A percentile compares a stretch with the other conserved stretches of the same genome.
phyloP scores from a whole-genome alignment of 177 flowering plant genomes.

The Telopea speciosissima region DNA sequence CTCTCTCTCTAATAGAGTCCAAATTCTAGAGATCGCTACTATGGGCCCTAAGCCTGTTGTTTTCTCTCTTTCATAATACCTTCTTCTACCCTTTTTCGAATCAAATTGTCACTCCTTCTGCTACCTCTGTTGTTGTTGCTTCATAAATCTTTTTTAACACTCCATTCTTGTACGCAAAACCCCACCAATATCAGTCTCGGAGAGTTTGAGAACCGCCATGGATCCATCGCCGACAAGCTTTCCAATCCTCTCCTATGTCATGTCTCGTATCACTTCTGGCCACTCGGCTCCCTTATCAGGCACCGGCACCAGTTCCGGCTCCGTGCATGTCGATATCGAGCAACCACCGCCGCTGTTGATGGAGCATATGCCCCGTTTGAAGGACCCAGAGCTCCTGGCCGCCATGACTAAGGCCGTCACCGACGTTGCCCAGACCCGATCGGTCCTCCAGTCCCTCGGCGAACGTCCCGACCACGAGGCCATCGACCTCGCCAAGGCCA shows the following conservation, averaged over 20 bases:
- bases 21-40: too few species aligned
- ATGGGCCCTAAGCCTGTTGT: too few species aligned
- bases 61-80: too few species aligned
- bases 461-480: constrained; percentile 82
- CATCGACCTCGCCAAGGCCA: constrained; percentile 57
- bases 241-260: constrained; percentile 79
- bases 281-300: constrained; percentile 20
- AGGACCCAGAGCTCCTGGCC: constrained; percentile 39
- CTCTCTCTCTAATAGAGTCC: too few species aligned
- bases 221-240: constrained; percentile 69
- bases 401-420: constrained; percentile 58
- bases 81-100: too few species aligned
- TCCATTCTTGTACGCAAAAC: too few species aligned
- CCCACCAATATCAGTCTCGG: too few species aligned
- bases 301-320: constrained; percentile 2
- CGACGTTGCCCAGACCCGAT: constrained; percentile 66
- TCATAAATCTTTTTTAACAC: too few species aligned
- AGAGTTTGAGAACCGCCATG: constrained; percentile 26
- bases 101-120: too few species aligned
- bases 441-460: constrained; percentile 60
- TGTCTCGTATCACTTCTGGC: constrained; percentile 36
- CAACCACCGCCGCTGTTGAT: constrained; percentile 31
- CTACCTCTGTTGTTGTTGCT: too few species aligned
- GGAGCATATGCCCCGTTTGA: constrained; percentile 51
- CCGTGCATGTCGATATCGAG: constrained; percentile 46